These are phyloP conservation scores for Suhomyces xylopsoci DNA, from an alignment of 805 yeast species.

Conservation along the genomic window DNA sequence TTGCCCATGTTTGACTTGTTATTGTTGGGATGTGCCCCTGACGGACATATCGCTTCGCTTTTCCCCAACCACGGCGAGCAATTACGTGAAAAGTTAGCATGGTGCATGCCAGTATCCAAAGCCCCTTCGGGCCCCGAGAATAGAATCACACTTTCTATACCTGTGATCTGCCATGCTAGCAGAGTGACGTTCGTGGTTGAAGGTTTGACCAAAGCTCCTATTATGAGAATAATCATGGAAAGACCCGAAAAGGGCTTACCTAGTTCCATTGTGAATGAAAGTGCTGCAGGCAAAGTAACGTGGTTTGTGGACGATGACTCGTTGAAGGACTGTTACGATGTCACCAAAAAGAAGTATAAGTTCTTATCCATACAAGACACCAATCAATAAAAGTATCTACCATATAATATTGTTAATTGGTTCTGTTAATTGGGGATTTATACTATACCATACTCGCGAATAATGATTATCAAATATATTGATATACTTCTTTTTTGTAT, in stretches of 20 bases:
- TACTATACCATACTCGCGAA: neutral
- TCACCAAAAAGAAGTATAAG: conserved; percentile 70
- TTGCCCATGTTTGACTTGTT: conserved; percentile 91
- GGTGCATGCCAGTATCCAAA: conserved; percentile 91
- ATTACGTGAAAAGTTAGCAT: conserved; percentile 83
- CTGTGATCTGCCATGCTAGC: conserved; percentile 91
- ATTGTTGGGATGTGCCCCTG: conserved; percentile 96
- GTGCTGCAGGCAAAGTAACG: conserved; percentile 93
- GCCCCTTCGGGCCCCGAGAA: conserved; percentile 87
- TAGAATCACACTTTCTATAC: conserved; percentile 87
- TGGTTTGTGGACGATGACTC: conserved; percentile 98
- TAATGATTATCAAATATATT: neutral
- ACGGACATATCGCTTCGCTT: conserved; percentile 95
- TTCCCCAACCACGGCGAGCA: conserved; percentile 87
- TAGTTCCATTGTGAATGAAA: conserved; percentile 87
- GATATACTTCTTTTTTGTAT: neutral
- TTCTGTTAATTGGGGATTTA: neutral
- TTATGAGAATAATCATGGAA: conserved; percentile 88
- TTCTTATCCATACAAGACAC: conserved; percentile 34
- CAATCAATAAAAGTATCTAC: neutral
- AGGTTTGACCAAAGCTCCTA: conserved; percentile 93
- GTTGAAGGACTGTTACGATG: conserved; percentile 67
- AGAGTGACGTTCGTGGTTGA: conserved; percentile 93
- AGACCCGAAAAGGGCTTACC: conserved; percentile 97
- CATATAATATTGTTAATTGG: neutral